Base-by-base conservation (phyloP, 352 stramenopile genomes). In the Phytophthora colocasiae region DNA sequence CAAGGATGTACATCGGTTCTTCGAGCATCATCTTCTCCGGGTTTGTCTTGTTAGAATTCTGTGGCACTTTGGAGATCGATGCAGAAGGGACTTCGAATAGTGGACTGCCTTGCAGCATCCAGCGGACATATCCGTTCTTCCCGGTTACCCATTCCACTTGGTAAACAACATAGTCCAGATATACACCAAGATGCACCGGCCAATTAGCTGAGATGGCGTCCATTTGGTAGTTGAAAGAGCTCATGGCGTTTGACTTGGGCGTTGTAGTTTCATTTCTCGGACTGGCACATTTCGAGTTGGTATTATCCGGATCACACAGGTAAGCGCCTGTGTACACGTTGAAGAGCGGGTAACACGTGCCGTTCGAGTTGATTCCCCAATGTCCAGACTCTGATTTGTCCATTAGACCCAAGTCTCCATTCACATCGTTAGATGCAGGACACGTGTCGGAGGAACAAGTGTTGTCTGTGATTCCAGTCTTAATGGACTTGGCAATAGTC, bases 81-180 rank as follows among this genome's bases (percentile, higher is more conserved):
- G 78, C 31, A 2, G 83, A 78, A 3, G 77, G 61, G 14, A 98
- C 85, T 15, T 91, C 87, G 67, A 92, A 97, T 10, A 97, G 31
- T 36, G 93, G 85, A 40, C 83, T 67, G 15, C 80, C 88, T 63
- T 97, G 86, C 4, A 96, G 71, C 64, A 76, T 73, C 75, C 71
- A 80, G 0, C 72, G 75, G 0, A 83, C 66, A 40, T 83, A 83
- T 1, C 68, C 75, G 6, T 66, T 64, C 29, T 72, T 60, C 0
- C 75, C 75, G 0, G 56, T 81, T 3, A 83, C 63, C 68, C 68
- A 76, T 27, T 76, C 68, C 2, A 76, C 31, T 39, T 69, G 57
- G 10, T 76, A 76, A 38, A 51, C 62, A 0, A 79, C 41, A 43
- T 76, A 93, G 44, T 72, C 90, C 62, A 66, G 80, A 78, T 91